phyloP scores from a whole-genome alignment of 768 basidiomycete genomes.

The Russula sp. region DNA sequence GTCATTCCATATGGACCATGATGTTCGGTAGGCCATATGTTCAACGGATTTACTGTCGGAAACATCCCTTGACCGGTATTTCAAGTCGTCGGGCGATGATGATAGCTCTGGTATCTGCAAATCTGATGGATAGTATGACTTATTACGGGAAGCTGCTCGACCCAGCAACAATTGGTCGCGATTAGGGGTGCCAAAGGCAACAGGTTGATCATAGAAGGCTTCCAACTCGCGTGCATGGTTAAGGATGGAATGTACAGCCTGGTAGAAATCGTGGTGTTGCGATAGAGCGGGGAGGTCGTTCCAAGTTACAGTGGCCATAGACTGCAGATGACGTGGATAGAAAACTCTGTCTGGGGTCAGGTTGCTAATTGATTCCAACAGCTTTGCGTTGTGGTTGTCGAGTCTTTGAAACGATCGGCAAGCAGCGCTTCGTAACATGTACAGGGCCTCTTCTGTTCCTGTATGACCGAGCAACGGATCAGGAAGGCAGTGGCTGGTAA shows the following conservation, averaged over 20 bases:
- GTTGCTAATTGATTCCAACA: slow-evolving; percentile 6
- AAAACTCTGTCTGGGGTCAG: slow-evolving; percentile 15
- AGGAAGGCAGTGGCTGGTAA: slow-evolving; percentile 42
- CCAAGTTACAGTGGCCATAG: slow-evolving; percentile 13
- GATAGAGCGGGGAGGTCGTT: slow-evolving; percentile 16
- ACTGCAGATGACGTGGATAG: slow-evolving; percentile 11
- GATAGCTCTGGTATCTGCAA: neutral
- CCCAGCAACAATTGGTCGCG: neutral
- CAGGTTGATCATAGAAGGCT: neutral
- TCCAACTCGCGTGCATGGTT: slow-evolving; percentile 12
- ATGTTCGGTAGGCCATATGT: neutral
- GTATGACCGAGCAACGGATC: slow-evolving; percentile 47
- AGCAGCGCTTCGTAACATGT: slow-evolving; percentile 39
- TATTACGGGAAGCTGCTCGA: slow-evolving; percentile 9
- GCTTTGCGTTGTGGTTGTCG: neutral
- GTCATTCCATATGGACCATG: slow-evolving; percentile 12
- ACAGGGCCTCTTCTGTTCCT: slow-evolving; percentile 47
- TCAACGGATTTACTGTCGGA: neutral
- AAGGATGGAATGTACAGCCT: neutral
- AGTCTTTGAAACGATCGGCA: slow-evolving; percentile 44
- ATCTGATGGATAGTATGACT: slow-evolving; percentile 11
- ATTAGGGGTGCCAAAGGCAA: neutral
- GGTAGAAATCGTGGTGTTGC: slow-evolving; percentile 16
- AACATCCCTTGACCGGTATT: slow-evolving; percentile 15
- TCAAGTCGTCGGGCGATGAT: neutral